Evolutionary conservation across 176 grass and related monocot species (phyloP).

Genomic region (Bothriochloa decipiens): DNA sequence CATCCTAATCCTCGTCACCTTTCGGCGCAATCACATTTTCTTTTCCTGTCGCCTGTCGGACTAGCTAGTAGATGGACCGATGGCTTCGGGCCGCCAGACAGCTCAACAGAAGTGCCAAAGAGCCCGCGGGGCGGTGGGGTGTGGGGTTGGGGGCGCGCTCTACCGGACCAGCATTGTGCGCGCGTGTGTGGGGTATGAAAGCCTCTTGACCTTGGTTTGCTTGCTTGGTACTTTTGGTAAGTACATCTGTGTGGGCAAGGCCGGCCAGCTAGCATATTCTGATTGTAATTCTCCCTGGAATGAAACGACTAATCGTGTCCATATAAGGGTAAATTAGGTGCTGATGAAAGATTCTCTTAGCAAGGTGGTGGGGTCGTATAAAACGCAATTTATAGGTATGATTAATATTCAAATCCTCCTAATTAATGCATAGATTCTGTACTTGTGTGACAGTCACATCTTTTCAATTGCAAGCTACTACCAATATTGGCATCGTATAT

Average conservation of each 20-base stretch:
- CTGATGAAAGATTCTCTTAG: background rate
- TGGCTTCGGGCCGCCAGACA: conserved; percentile 12
- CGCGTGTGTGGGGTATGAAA: background rate
- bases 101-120: conserved; percentile 2
- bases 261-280: background rate
- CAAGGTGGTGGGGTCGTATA: background rate
- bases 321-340: background rate
- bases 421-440: background rate
- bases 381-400: background rate
- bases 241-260: background rate
- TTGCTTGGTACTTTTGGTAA: background rate
- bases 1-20: conserved; percentile 33
- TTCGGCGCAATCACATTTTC: conserved; percentile 25
- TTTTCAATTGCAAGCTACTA: background rate
- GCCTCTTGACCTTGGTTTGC: background rate
- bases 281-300: background rate
- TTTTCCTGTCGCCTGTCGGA: background rate
- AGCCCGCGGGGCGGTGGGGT: too few species aligned
- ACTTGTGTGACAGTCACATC: background rate
- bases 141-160: too few species aligned
- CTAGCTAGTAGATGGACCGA: background rate
- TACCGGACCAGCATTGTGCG: background rate
- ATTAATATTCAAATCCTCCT: background rate
- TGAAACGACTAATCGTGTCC: background rate
- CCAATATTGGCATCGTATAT: background rate